Base-by-base conservation (phyloP, 2,329 filamentous ascomycete genomes). In the Penicillium hordei region DNA sequence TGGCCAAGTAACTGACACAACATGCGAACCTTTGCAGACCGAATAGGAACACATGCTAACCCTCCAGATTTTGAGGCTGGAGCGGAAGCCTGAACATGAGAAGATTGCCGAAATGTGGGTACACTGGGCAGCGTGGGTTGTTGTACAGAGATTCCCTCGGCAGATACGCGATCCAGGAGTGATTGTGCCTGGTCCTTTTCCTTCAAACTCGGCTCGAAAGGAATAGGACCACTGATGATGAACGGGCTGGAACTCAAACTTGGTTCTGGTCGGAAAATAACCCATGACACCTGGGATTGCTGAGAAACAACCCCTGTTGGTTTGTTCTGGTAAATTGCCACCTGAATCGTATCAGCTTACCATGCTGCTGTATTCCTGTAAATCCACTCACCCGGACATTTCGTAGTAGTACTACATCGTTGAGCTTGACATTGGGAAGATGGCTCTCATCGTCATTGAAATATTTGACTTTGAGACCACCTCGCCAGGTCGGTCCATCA, bases 1-100 rank as follows among this genome's bases (percentile, higher is more conserved):
- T 93, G 83, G 1, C 84, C 91, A 19, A 90, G 78, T 1, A 95
- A 70, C 69, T 96, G 86, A 65, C 82, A 85, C 68, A 88, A 95
- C 0, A 66, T 78, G 15, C 73, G 72, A 0, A 81, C 75, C 3
- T 75, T 67, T 1, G 91, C 75, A 64, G 92, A 84, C 62, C 87
- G 80, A 52, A 97, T 81, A 19, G 88, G 76, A 36, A 78, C 78
- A 66, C 87, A 88, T n/a, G 62, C 65, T 13, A 60, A 54, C n/a
- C 40, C 19, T 29, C 39, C 51, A 13, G 42, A n/a, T 31, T 56
- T 59, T 8, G 54, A 34, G 13, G 31, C 48, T 19, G 62, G 21
- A 13, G 31, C 27, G 5, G 63, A 54, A 23, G 59, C 53, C 51
- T 61, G 56, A 29, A 61, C 55, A 6, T 58, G 54, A n/a, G 55